phyloP scores from a whole-genome alignment of 306 rosid genomes.

The Vachellia pachyceras region DNA sequence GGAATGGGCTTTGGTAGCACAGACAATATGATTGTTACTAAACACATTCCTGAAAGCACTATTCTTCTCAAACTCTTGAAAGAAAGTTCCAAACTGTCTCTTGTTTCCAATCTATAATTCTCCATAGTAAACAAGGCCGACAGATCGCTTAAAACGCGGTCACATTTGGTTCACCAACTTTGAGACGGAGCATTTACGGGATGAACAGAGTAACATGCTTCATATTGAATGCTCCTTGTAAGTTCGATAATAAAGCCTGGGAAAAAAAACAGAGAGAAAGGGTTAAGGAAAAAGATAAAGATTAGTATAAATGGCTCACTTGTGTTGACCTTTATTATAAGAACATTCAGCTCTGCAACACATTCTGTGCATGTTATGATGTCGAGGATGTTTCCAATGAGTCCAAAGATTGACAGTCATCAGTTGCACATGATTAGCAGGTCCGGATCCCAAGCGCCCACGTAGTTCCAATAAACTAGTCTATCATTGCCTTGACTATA shows the following conservation, averaged over 20 bases:
- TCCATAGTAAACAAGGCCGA: constrained; percentile 12
- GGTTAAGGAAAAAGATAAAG: not conserved
- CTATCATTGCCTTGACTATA: constrained; percentile 38
- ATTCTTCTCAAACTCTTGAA: constrained; percentile 23
- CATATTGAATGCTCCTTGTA: not conserved
- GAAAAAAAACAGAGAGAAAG: not conserved
- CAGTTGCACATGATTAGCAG: constrained; percentile 67
- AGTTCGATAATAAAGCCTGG: not conserved
- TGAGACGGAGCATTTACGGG: constrained; percentile 1
- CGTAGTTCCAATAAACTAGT: constrained; percentile 53
- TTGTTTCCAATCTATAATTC: constrained; percentile 21
- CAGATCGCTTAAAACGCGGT: constrained; percentile 19
- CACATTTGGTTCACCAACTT: constrained; percentile 2
- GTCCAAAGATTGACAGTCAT: constrained; percentile 76
- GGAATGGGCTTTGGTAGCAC: constrained; percentile 52
- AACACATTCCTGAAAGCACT: constrained; percentile 50
- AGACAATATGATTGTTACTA: constrained; percentile 60
- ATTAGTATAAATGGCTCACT: constrained; percentile 32
- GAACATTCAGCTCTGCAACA: constrained; percentile 52
- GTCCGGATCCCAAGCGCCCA: constrained; percentile 75
- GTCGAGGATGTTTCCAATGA: constrained; percentile 61
- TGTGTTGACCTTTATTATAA: constrained; percentile 65
- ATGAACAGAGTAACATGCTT: constrained; percentile 9
- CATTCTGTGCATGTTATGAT: constrained; percentile 83
- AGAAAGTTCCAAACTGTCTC: constrained; percentile 59